phyloP scores from a whole-genome alignment of 1,139 yeast species.

The Meyerozyma guilliermondii region DNA sequence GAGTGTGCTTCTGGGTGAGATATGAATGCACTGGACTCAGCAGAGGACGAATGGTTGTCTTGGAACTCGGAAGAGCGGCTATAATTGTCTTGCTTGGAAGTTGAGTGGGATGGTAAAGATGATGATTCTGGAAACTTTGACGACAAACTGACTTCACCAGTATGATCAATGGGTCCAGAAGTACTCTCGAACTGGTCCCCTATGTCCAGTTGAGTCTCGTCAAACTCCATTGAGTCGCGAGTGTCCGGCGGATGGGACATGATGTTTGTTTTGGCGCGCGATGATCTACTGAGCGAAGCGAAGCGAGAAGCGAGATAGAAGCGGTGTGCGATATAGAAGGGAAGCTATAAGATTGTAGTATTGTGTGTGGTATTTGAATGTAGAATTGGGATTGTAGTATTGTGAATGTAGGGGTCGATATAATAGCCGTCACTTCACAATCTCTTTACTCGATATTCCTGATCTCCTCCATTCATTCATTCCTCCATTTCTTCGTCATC shows the following conservation, averaged over 20 bases:
- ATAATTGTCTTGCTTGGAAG: background rate
- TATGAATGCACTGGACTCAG: constrained; percentile 27
- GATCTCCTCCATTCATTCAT: background rate
- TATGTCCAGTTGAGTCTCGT: background rate
- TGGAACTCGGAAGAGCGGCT: background rate
- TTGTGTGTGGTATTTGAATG: too few species aligned
- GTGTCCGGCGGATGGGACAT: background rate
- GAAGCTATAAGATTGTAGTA: too few species aligned
- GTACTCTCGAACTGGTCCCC: background rate
- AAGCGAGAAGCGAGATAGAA: background rate
- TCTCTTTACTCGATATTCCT: background rate
- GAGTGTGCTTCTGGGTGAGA: constrained; percentile 17
- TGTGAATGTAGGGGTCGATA: too few species aligned
- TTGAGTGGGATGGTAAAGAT: background rate
- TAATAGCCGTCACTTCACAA: background rate
- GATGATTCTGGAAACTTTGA: background rate
- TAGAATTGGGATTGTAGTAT: too few species aligned
- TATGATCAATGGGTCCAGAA: background rate
- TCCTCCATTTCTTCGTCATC: constrained; percentile 71
- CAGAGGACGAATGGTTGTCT: constrained; percentile 2
- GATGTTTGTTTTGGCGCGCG: background rate
- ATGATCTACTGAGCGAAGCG: background rate
- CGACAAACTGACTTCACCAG: background rate
- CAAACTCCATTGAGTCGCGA: background rate
- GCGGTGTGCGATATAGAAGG: background rate